Percentiles rank a stretch among this genome's conserved stretches.
Conservation (phyloP, 768 basidiomycete genomes). For the Mycena metata region DNA sequence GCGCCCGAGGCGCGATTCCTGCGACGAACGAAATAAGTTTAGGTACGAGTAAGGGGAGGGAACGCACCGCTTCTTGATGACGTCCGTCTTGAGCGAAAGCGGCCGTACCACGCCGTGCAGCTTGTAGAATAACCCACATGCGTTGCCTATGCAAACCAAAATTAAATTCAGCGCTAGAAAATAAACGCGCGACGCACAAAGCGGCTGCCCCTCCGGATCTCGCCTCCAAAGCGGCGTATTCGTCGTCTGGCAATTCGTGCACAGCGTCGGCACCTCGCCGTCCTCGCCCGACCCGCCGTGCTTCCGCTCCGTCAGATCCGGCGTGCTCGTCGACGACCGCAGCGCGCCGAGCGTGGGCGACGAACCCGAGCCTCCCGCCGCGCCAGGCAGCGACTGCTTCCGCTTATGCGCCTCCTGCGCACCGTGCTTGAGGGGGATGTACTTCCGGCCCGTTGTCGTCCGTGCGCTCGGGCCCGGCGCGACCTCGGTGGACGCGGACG, state of each 20-base stretch:
- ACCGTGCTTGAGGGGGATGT: slow-evolving; percentile 73
- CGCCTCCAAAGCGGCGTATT: slow-evolving; percentile 95
- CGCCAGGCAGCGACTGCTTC: slow-evolving; percentile 58
- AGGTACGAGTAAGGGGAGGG: slow-evolving; percentile 10
- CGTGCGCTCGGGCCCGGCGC: slow-evolving; percentile 47
- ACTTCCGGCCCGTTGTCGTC: slow-evolving; percentile 62
- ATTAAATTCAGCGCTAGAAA: slow-evolving; percentile 19
- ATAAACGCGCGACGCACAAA: slow-evolving; percentile 68
- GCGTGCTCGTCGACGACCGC: slow-evolving; percentile 75
- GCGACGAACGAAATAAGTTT: neutral
- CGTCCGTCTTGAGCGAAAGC: slow-evolving; percentile 94
- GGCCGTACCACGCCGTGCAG: slow-evolving; percentile 96
- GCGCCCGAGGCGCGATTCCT: slow-evolving; percentile 89
- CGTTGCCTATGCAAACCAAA: slow-evolving; percentile 71
- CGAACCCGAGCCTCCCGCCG: slow-evolving; percentile 26
- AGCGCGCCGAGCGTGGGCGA: slow-evolving; percentile 52
- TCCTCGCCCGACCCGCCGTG: slow-evolving; percentile 67
- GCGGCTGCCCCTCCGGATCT: slow-evolving; percentile 92
- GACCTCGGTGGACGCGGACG: slow-evolving; percentile 74
- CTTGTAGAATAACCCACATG: slow-evolving; percentile 96
- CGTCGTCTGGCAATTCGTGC: slow-evolving; percentile 95
- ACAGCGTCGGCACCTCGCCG: slow-evolving; percentile 83
- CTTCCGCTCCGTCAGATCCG: slow-evolving; percentile 62
- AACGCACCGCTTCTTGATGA: slow-evolving; percentile 93
- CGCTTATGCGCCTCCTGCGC: slow-evolving; percentile 66